Base-by-base conservation (phyloP, 2,329 filamentous ascomycete genomes). In the Colletotrichum spaethianum region DNA sequence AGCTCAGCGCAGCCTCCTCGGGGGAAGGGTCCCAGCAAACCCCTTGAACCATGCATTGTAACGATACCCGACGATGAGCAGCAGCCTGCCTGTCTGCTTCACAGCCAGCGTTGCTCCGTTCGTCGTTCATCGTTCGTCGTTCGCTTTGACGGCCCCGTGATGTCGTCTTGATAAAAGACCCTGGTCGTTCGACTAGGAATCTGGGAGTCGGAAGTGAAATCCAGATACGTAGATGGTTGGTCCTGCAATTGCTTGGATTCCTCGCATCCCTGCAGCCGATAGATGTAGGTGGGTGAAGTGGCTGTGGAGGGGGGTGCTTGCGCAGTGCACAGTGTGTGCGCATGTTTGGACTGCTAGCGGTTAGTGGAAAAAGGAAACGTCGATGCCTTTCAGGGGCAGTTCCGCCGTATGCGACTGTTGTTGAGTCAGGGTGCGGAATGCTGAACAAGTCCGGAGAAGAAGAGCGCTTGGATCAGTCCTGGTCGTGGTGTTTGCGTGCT, bases 221-320 rank as follows among this genome's bases (percentile, higher is more conserved):
- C 44, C 33, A 69, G 44, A 38, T 50, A n/a, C n/a, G n/a, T n/a
- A 56, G 38, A 63, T 33, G 56, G 36, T 63, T 69, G 59, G 57
- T 63, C 40, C 57, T 69, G 42, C 59, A 63, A 63, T 46, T 62
- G 50, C 67, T 57, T 71, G 68, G 38, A 67, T 56, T 67, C n/a
- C 48, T 50, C 56, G 26, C 38, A 72, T 63, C 69, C 69, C 65
- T 69, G 69, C 42, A 44, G 62, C 36, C 28, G 5, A 40, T 53
- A n/a, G n/a, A n/a, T 59, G 55, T 40, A 4, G 55, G 68, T 71
- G 44, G 23, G 57, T 36, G 36, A 28, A 62, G 63, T 67, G 64
- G 64, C 56, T 63, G 56, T n/a, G n/a, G n/a, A n/a, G n/a, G n/a
- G 68, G 68, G 63, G 12, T 50, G 59, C 31, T 62, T 62, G 42